Conservation (phyloP, 1,284 basidiomycete species). For the Tilletia walkeri region DNA sequence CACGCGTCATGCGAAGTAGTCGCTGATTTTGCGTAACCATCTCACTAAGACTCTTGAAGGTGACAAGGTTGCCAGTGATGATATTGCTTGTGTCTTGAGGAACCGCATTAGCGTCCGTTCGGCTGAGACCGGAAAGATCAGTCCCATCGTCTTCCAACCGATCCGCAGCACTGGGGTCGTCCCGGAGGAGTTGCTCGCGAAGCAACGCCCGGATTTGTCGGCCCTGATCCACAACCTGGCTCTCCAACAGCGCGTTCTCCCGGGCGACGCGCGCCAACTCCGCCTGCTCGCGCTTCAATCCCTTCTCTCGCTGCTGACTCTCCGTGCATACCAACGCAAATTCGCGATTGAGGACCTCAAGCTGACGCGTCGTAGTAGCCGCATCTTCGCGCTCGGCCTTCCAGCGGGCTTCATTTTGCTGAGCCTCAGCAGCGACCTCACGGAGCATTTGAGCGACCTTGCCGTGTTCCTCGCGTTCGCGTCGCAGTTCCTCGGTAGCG, state of each 20-base stretch:
- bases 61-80: constrained; percentile 84
- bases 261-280: constrained; percentile 48
- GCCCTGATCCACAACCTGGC: constrained; percentile 74
- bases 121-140: constrained; percentile 47
- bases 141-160: constrained; percentile 65
- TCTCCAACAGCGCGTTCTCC: constrained; percentile 71
- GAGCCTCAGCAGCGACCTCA: constrained; percentile 50
- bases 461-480: constrained; percentile 62
- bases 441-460: constrained; percentile 45
- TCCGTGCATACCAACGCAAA: constrained; percentile 25
- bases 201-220: constrained; percentile 78
- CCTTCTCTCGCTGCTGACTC: constrained; percentile 55
- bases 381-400: constrained; percentile 51
- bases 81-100: constrained; percentile 60
- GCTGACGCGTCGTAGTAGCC: background rate
- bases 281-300: constrained; percentile 65
- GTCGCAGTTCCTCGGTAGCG: constrained; percentile 75
- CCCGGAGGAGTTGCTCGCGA: constrained; percentile 73
- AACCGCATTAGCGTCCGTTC: constrained; percentile 26
- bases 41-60: constrained; percentile 76
- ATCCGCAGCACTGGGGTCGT: constrained; percentile 75
- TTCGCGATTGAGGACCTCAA: constrained; percentile 11
- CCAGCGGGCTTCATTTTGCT: constrained; percentile 46
- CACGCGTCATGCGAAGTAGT: constrained; percentile 76
- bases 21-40: constrained; percentile 88